Evolutionary conservation across 176 grass and related monocot genomes (phyloP).

Genomic region (Paspalum notatum): DNA sequence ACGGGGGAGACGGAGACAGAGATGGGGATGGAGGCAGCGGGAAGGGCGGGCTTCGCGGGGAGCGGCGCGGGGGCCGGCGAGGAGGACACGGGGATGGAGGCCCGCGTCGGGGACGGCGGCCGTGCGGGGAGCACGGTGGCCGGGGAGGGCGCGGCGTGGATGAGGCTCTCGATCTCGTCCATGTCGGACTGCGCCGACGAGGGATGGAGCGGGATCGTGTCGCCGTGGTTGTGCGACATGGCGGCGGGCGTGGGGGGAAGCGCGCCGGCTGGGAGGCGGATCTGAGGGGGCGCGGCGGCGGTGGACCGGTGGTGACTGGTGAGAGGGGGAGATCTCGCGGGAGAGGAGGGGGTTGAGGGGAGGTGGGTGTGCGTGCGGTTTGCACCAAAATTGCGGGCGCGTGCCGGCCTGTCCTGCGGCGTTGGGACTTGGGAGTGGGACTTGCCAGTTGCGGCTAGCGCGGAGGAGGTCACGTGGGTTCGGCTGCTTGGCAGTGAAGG

Average conservation of each 20-base stretch:
- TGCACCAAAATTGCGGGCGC: constrained; percentile 15
- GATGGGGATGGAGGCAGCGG: constrained; percentile 60
- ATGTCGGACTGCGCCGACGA: constrained; percentile 98
- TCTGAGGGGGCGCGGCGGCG: constrained; percentile 40
- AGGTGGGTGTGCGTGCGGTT: not conserved
- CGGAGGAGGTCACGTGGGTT: constrained; percentile 14
- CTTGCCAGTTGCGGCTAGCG: not conserved
- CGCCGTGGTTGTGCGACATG: constrained; percentile 79
- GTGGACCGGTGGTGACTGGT: not conserved
- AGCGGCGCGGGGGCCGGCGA: constrained; percentile 30
- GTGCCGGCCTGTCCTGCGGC: constrained; percentile 5
- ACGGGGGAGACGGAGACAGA: constrained; percentile 46
- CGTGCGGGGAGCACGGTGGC: constrained; percentile 78
- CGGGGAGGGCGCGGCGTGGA: constrained; percentile 67
- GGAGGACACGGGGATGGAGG: constrained; percentile 82
- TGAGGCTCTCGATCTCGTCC: constrained; percentile 98
- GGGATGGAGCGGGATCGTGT: constrained; percentile 92
- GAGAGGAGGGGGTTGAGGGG: not conserved
- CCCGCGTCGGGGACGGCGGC: constrained; percentile 75
- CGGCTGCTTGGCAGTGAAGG: not conserved
- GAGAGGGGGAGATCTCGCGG: constrained; percentile 53
- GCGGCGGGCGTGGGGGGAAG: constrained; percentile 27
- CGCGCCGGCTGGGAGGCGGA: constrained; percentile 31
- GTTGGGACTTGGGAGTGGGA: not conserved
- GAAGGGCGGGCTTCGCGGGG: constrained; percentile 46